Evolutionary conservation across 1,284 basidiomycete genomes (phyloP).

Genomic region (Irpex lacteus): DNA sequence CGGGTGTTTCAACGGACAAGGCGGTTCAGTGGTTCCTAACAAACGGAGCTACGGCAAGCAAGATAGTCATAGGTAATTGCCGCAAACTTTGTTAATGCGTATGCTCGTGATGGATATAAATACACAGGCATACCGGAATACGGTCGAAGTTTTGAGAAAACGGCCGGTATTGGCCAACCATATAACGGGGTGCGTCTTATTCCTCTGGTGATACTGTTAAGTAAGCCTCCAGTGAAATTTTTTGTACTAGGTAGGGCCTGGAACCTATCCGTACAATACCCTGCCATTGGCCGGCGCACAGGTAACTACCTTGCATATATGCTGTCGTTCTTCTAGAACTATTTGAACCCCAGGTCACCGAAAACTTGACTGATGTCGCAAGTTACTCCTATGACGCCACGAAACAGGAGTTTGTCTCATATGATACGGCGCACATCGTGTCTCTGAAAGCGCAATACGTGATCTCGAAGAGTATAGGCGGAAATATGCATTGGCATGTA

Average conservation of each 20-base stretch:
- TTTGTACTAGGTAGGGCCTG: constrained; percentile 63
- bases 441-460: constrained; percentile 78
- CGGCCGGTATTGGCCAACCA: constrained; percentile 69
- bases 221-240: too few species aligned
- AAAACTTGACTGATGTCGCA: constrained; percentile 73
- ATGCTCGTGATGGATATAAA: neutral
- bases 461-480: constrained; percentile 58
- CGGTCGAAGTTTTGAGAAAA: constrained; percentile 82
- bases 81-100: too few species aligned
- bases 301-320: constrained; percentile 21
- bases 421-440: constrained; percentile 78
- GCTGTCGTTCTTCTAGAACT: neutral
- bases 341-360: constrained; percentile 42
- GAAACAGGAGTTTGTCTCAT: constrained; percentile 68
- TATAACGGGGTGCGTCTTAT: constrained; percentile 61
- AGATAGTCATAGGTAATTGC: constrained; percentile 63
- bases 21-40: constrained; percentile 67
- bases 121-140: constrained; percentile 68
- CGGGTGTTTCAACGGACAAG: constrained; percentile 66
- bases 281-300: constrained; percentile 61
- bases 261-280: constrained; percentile 75
- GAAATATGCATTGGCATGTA: constrained; percentile 83
- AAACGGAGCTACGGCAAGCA: constrained; percentile 67
- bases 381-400: constrained; percentile 76
- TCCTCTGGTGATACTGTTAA: too few species aligned